Percentiles rank a stretch among this genome's conserved stretches.
phyloP scores from a whole-genome alignment of 108 stramenopile genomes.

The Stephanodiscus minutulus region DNA sequence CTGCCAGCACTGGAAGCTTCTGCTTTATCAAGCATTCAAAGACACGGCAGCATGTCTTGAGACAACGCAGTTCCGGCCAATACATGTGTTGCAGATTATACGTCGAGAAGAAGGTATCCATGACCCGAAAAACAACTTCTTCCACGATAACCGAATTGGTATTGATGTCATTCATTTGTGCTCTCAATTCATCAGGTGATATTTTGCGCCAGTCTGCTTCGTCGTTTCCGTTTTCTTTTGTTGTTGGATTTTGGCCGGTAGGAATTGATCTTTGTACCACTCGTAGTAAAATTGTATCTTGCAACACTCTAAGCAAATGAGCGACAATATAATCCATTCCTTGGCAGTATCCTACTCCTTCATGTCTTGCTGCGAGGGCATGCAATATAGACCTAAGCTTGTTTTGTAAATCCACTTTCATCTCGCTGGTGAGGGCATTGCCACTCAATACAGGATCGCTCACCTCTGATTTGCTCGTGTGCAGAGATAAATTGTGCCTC shows the following conservation, averaged over 20 bases:
- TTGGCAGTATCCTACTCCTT: conserved; percentile 87
- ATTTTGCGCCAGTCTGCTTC: conserved; percentile 33
- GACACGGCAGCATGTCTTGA: conserved; percentile 85
- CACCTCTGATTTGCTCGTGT: conserved; percentile 34
- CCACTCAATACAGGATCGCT: conserved; percentile 74
- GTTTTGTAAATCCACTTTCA: conserved; percentile 76
- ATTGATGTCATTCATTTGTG: conserved; percentile 44
- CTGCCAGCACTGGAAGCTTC: conserved; percentile 87
- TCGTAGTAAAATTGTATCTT: conserved; percentile 79
- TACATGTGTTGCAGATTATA: conserved; percentile 87
- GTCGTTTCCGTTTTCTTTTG: background rate
- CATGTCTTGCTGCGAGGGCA: conserved; percentile 76
- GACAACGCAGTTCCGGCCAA: conserved; percentile 86
- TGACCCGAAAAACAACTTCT: conserved; percentile 75
- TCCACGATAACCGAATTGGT: conserved; percentile 67
- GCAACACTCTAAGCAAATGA: conserved; percentile 82
- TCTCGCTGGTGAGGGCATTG: conserved; percentile 73
- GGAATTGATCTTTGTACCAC: conserved; percentile 63
- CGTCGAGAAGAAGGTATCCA: conserved; percentile 80
- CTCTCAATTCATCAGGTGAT: conserved; percentile 39
- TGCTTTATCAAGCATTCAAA: conserved; percentile 81
- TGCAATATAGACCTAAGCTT: conserved; percentile 82
- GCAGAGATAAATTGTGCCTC: conserved; percentile 20
- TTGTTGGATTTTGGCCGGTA: conserved; percentile 16
- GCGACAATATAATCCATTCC: conserved; percentile 92